Evolutionary conservation across 139 green algal species (phyloP).

Genomic region (Chlorella sp.): DNA sequence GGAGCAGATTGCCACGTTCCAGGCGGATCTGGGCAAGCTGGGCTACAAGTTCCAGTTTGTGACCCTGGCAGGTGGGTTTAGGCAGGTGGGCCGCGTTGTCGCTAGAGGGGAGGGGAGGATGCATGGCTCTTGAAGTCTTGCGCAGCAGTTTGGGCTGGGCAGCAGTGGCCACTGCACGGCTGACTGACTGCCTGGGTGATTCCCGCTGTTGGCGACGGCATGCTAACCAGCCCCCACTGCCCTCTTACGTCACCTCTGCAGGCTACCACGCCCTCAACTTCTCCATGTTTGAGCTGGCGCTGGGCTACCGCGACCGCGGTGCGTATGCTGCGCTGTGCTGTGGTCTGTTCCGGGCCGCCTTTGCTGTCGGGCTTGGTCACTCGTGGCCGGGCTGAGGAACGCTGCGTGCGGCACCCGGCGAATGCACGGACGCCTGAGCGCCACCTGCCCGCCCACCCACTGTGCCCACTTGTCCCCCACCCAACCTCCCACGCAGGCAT

Average conservation of each 20-base stretch:
- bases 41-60: slow-evolving; percentile 70
- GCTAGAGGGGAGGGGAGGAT: background rate
- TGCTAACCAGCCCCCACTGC: background rate
- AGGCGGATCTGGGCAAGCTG: slow-evolving; percentile 72
- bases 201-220: too few relatives aligned
- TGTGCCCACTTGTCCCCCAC: too few relatives aligned
- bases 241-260: slow-evolving; percentile 57
- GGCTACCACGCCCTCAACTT: slow-evolving; percentile 91
- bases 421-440: too few relatives aligned
- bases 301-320: slow-evolving; percentile 66
- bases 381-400: too few relatives aligned
- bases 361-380: too few relatives aligned
- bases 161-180: too few relatives aligned
- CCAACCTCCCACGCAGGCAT: slow-evolving; percentile 42
- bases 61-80: slow-evolving; percentile 22
- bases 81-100: too few relatives aligned
- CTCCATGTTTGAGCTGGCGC: slow-evolving; percentile 79
- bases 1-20: slow-evolving; percentile 82
- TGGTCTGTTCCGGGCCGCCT: too few relatives aligned
- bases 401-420: too few relatives aligned
- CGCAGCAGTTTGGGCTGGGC: too few relatives aligned
- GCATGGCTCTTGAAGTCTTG: background rate
- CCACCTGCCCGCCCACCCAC: too few relatives aligned
- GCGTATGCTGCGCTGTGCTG: slow-evolving; percentile 14
- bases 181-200: too few relatives aligned